Percentiles rank a stretch among this genome's conserved stretches.
Evolutionary conservation across 805 yeast genomes (phyloP).

Genomic region (Yarrowia bubula): DNA sequence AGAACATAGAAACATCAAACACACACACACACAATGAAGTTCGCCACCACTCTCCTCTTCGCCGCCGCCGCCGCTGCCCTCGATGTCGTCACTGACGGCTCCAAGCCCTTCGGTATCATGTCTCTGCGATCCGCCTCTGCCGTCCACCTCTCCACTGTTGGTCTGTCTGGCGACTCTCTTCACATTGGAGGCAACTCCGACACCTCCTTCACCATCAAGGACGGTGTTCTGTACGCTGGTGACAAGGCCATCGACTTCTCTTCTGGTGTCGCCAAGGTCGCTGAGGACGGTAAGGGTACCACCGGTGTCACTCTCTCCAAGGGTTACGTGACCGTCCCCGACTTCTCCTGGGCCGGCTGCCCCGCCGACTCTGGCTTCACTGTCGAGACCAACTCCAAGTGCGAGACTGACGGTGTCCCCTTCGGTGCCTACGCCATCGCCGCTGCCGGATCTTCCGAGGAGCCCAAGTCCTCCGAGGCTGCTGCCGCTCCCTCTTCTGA

Average conservation of each 20-base stretch:
- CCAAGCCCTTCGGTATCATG: slow-evolving; percentile 24
- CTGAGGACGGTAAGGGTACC: slow-evolving; percentile 13
- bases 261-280: slow-evolving; percentile 10
- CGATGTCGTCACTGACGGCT: slow-evolving; percentile 1
- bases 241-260: slow-evolving; percentile 12
- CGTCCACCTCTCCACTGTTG: background rate
- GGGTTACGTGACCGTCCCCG: slow-evolving; percentile 13
- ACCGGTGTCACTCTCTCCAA: background rate
- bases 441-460: background rate
- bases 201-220: slow-evolving; percentile 9
- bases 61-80: slow-evolving; percentile 11
- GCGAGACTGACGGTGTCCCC: slow-evolving; percentile 32
- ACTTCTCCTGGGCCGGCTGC: slow-evolving; percentile 14
- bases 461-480: background rate
- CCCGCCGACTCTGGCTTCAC: background rate
- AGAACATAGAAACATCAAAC: background rate
- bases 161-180: background rate
- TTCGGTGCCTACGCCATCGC: slow-evolving; percentile 13
- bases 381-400: slow-evolving; percentile 3
- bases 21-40: slow-evolving; percentile 7
- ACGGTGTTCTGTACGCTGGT: slow-evolving; percentile 2
- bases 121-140: slow-evolving; percentile 23
- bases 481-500: background rate
- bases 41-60: slow-evolving; percentile 1
- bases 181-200: background rate